Base-by-base conservation (phyloP, 1,284 basidiomycete genomes). In the Moesziomyces sp. region DNA sequence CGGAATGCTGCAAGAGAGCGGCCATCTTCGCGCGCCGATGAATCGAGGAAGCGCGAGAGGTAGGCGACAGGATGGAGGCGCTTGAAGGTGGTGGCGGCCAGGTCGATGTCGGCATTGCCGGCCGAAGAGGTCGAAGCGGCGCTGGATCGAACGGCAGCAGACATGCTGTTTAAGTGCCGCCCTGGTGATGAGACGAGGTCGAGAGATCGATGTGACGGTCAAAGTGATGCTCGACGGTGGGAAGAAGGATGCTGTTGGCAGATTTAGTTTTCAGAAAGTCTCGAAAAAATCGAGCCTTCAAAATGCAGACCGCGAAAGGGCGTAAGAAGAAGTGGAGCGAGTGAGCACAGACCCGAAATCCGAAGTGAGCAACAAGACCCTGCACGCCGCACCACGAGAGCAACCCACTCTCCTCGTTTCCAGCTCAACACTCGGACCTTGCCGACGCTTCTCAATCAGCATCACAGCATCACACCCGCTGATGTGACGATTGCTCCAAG, bases 31-130 rank as follows among this genome's bases (percentile, higher is more conserved):
- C 76, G 74, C 24, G 74, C 53, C 7, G 60, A 65, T n/a, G 66
- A 57, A 42, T 62, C 61, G 52, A 78, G 70, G 54, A 78, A 78
- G 42, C 74, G 74, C 3, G 58, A 59, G 19, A 78, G 76, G 45
- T 76, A 78, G 33, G 76, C 60, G 38, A 59, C 35, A 21, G 76
- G 76, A 55, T 73, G 76, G 18, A 78, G 61, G 13, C 70, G 66
- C 49, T 78, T 78, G 60, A 78, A 78, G 1, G 74, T 76, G 19
- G 66, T 69, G 6, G 74, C 71, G 26, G 53, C 66, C 11, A 70
- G 49, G 16, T 76, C 38, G 18, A 40, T 40, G 38, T 40, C 64
- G 38, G 66, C 43, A 13, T 60, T 52, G 14, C n/a, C 45, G 10
- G 54, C n/a, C 7, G 54, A 19, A 10, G 46, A 19, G 14, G 57